Evolutionary conservation across 2,329 filamentous ascomycete species (phyloP).

Genomic region (Golovinomyces cichoracearum): DNA sequence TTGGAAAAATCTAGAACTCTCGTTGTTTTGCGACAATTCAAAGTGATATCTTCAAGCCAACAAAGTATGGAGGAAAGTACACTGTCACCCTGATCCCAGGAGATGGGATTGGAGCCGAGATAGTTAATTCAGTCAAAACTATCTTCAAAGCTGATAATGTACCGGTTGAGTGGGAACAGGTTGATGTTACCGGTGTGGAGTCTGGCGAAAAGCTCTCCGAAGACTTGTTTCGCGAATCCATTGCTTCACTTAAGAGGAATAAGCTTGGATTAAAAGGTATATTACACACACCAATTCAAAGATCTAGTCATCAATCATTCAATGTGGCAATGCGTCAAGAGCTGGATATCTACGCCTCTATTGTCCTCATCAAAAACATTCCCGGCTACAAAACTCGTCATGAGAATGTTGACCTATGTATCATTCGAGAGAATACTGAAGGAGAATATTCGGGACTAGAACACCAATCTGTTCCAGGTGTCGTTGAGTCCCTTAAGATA

Average conservation of each 20-base stretch:
- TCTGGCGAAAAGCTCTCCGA: constrained; percentile 64
- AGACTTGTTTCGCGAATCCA: constrained; percentile 83
- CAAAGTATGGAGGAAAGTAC: constrained; percentile 87
- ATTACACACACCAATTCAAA: constrained; percentile 86
- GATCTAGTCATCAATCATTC: constrained; percentile 96
- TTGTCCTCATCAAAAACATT: constrained; percentile 98
- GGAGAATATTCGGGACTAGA: constrained; percentile 97
- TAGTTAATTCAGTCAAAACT: constrained; percentile 93
- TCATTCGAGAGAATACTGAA: constrained; percentile 99
- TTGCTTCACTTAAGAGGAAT: constrained; percentile 88
- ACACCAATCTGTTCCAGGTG: constrained; percentile 87
- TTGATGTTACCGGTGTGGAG: constrained; percentile 81
- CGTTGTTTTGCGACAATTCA: constrained; percentile 48
- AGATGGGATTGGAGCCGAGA: constrained; percentile 95
- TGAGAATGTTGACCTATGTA: constrained; percentile 91
- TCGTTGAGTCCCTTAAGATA: constrained; percentile 98
- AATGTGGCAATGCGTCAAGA: constrained; percentile 98
- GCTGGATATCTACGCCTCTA: constrained; percentile 96
- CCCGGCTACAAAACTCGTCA: constrained; percentile 94
- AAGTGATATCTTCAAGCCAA: constrained; percentile 98
- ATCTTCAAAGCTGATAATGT: constrained; percentile 99
- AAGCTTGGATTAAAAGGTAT: constrained; percentile 98
- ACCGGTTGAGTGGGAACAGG: constrained; percentile 94
- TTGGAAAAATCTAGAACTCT: constrained; percentile 2
- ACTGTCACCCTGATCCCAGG: constrained; percentile 95